Percentiles rank a stretch among this genome's conserved stretches.
These are phyloP conservation scores for Alternaria sp. DNA, from an alignment of 2,329 filamentous ascomycete species.

Conservation along the genomic window DNA sequence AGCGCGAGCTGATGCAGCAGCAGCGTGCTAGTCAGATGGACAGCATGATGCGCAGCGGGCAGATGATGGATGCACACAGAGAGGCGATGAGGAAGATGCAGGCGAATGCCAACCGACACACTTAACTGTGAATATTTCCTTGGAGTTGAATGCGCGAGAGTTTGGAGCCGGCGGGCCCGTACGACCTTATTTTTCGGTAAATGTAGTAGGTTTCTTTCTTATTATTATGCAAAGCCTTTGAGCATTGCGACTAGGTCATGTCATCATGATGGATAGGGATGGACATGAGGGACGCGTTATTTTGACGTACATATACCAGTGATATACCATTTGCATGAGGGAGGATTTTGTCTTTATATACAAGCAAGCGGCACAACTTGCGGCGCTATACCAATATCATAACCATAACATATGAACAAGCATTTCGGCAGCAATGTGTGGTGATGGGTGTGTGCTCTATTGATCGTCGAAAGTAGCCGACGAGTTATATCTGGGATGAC, in stretches of 20 bases:
- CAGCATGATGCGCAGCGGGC: slow-evolving; percentile 76
- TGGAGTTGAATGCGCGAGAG: background rate
- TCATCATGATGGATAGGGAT: background rate
- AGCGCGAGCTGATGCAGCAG: slow-evolving; percentile 65
- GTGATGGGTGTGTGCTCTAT: background rate
- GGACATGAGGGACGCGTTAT: background rate
- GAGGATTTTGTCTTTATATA: background rate
- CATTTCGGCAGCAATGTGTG: background rate
- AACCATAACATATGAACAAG: background rate
- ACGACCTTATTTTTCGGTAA: background rate
- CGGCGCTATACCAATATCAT: background rate
- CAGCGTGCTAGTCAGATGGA: slow-evolving; percentile 71
- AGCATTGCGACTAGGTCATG: background rate
- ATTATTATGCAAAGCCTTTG: background rate
- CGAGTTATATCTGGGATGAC: background rate
- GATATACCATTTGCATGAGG: background rate
- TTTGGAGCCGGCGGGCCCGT: background rate
- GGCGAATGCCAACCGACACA: slow-evolving; percentile 58
- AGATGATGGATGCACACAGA: slow-evolving; percentile 78
- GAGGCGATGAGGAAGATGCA: slow-evolving; percentile 86
- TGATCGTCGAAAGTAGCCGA: background rate
- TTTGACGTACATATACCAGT: background rate
- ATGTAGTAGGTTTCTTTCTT: background rate
- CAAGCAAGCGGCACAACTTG: background rate
- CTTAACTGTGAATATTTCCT: slow-evolving; percentile 16